Evolutionary conservation across 2,329 filamentous ascomycete genomes (phyloP).

Genomic region (Calonectria pseudoturangicola): DNA sequence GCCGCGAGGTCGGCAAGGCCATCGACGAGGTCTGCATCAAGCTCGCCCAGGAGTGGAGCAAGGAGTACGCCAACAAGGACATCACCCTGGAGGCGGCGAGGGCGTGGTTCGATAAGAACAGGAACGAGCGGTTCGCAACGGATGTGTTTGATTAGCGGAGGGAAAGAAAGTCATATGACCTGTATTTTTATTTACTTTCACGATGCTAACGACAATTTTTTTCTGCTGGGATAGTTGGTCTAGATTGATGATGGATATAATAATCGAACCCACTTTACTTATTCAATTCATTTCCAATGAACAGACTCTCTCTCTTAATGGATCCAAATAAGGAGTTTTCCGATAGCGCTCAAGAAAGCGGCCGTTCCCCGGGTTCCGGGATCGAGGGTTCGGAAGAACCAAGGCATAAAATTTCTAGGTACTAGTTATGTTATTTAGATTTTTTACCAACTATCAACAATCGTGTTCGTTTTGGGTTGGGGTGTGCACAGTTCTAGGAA

Average conservation of each 20-base stretch:
- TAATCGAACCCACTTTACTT: neutral
- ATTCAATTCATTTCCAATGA: neutral
- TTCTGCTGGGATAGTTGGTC: neutral
- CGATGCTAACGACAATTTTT: slow-evolving; percentile 1
- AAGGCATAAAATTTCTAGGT: too few relatives aligned
- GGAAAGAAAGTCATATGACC: neutral
- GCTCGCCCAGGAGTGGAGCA: slow-evolving; percentile 58
- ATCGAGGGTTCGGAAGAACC: too few relatives aligned
- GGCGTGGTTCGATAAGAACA: slow-evolving; percentile 69
- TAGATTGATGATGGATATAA: neutral
- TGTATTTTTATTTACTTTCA: neutral
- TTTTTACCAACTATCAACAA: too few relatives aligned
- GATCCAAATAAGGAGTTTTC: neutral
- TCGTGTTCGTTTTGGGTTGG: too few relatives aligned
- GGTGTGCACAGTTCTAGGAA: neutral
- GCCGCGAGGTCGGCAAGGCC: slow-evolving; percentile 68
- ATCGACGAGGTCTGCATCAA: slow-evolving; percentile 64
- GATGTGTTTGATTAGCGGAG: slow-evolving; percentile 74
- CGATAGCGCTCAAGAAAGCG: neutral
- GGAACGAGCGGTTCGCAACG: slow-evolving; percentile 74
- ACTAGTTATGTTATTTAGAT: too few relatives aligned
- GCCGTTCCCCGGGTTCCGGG: too few relatives aligned
- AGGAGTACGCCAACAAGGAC: slow-evolving; percentile 54
- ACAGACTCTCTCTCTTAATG: neutral
- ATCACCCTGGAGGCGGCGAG: slow-evolving; percentile 61